Evolutionary conservation across 106 monocot species (phyloP).

Genomic region (Amphibolis antarctica): DNA sequence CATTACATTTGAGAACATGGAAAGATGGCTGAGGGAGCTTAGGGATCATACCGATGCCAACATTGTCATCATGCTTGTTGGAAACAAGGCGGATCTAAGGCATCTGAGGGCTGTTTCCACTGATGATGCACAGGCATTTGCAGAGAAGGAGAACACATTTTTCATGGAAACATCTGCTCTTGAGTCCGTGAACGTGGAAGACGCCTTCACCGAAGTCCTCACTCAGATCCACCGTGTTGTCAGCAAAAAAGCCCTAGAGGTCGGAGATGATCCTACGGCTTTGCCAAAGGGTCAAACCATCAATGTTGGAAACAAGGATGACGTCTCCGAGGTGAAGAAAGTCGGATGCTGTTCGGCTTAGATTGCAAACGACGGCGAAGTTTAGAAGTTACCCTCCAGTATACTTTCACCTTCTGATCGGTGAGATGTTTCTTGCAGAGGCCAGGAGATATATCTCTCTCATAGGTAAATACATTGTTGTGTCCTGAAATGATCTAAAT

Average conservation of each 20-base stretch:
- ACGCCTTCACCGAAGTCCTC: constrained; percentile 15
- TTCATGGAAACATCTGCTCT: constrained; percentile 96
- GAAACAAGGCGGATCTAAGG: constrained; percentile 79
- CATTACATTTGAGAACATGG: constrained; percentile 74
- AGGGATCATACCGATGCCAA: constrained; percentile 27
- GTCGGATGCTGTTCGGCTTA: constrained; percentile 51
- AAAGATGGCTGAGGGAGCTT: constrained; percentile 88
- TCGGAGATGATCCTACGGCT: constrained; percentile 60
- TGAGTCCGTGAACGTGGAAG: constrained; percentile 73
- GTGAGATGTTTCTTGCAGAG: no score
- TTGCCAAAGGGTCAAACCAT: constrained; percentile 71
- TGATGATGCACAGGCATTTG: constrained; percentile 28
- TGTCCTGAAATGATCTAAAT: no score
- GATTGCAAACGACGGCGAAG: no score
- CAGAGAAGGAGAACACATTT: constrained; percentile 5
- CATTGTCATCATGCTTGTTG: constrained; percentile 90
- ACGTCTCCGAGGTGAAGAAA: constrained; percentile 73
- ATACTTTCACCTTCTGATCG: no score
- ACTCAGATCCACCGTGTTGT: constrained; percentile 14
- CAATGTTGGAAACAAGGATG: constrained; percentile 58
- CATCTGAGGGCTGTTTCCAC: constrained; percentile 69
- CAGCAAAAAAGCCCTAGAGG: constrained; percentile 33
- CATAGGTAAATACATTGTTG: no score
- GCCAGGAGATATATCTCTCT: no score
- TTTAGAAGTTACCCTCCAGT: no score